These are phyloP conservation scores for Malassezia sp. DNA, from an alignment of 1,284 basidiomycete species.

Conservation along the genomic window DNA sequence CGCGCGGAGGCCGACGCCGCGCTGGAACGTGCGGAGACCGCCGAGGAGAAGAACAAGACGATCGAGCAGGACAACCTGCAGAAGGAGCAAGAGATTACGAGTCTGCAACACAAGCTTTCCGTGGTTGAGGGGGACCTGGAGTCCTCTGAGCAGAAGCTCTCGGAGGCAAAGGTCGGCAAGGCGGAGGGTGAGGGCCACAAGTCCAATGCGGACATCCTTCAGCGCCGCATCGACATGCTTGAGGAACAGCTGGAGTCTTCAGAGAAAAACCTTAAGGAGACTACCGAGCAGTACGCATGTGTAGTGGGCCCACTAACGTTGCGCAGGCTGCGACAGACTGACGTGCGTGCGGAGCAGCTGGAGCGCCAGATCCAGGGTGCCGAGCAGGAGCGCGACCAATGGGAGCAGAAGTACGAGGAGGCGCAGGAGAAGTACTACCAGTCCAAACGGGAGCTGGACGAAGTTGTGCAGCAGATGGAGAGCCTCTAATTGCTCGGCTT, in stretches of 20 bases:
- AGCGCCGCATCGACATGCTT: constrained; percentile 76
- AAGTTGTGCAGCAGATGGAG: constrained; percentile 71
- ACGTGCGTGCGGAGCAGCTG: constrained; percentile 98
- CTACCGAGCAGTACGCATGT: constrained; percentile 76
- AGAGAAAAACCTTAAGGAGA: constrained; percentile 94
- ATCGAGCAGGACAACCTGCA: constrained; percentile 66
- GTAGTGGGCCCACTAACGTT: constrained; percentile 6
- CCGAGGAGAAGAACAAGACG: constrained; percentile 47
- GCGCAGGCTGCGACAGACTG: constrained; percentile 85
- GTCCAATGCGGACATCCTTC: constrained; percentile 63
- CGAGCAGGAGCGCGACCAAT: constrained; percentile 81
- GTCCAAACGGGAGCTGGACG: constrained; percentile 75
- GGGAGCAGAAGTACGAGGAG: constrained; percentile 94
- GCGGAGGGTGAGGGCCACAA: constrained; percentile 66
- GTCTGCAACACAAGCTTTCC: constrained; percentile 65
- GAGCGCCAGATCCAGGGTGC: constrained; percentile 77
- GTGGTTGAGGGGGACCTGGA: constrained; percentile 65
- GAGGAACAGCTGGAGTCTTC: constrained; percentile 91
- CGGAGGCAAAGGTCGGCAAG: constrained; percentile 59
- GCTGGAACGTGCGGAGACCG: constrained; percentile 43
- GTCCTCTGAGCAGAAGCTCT: constrained; percentile 62
- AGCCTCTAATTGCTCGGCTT: constrained; percentile 52
- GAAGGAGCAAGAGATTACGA: constrained; percentile 78
- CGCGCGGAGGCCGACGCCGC: constrained; percentile 78
- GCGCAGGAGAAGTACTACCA: constrained; percentile 61